Conservation (phyloP, 345 rosid species). For the Syzygium grande region DNA sequence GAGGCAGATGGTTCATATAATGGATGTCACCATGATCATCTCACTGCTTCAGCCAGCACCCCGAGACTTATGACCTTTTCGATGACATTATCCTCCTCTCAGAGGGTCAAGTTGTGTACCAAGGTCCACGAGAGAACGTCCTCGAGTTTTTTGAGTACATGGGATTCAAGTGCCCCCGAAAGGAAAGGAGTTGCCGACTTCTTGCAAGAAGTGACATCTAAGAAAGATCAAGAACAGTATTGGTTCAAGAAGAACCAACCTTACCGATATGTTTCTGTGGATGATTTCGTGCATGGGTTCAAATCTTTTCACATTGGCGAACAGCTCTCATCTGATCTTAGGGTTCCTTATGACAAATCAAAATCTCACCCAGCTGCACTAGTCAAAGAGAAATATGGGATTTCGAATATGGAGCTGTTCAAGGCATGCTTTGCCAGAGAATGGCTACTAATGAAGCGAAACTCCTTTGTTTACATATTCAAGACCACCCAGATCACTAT, state of each 20-base stretch:
- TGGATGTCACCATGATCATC: conserved; percentile 53
- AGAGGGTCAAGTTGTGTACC: conserved; percentile 63
- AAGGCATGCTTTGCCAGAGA: conserved; percentile 64
- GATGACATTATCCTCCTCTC: conserved; percentile 68
- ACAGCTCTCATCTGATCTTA: conserved; percentile 31
- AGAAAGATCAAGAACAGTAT: conserved; percentile 73
- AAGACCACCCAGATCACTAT: conserved; percentile 43
- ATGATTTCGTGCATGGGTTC: conserved; percentile 39
- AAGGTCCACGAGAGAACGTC: conserved; percentile 55
- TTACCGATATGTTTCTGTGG: conserved; percentile 36
- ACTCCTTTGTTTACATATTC: conserved; percentile 44
- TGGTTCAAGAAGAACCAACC: conserved; percentile 49
- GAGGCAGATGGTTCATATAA: conserved; percentile 60
- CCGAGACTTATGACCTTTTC: conserved; percentile 70
- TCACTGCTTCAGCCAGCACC: conserved; percentile 88
- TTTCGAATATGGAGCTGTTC: conserved; percentile 58
- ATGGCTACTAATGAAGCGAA: conserved; percentile 67
- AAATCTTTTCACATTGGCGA: conserved; percentile 45
- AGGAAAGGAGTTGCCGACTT: conserved; percentile 6
- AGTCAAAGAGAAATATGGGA: conserved; percentile 58
- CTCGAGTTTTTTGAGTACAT: conserved; percentile 59
- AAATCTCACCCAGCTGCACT: conserved; percentile 57
- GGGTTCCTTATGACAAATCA: conserved; percentile 46
- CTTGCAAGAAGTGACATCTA: conserved; percentile 29
- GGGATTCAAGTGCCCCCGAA: conserved; percentile 39